phyloP scores from a whole-genome alignment of 495 filamentous ascomycete species.

The Penicillium fimorum region DNA sequence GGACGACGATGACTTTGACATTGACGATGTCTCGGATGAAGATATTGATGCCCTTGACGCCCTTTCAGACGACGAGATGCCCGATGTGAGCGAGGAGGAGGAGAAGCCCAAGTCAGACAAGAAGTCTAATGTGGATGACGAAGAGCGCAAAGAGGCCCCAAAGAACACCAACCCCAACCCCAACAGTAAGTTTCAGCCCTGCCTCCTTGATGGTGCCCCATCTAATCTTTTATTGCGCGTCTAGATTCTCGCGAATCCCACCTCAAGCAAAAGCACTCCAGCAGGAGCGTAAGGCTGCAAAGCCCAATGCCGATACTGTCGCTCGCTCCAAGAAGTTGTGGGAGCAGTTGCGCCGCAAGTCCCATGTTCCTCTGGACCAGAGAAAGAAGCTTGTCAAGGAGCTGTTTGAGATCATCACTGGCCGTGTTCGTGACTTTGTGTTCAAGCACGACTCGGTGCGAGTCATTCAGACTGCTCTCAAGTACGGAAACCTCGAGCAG shows the following conservation, averaged over 20 bases:
- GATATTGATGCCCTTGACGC: conserved; percentile 31
- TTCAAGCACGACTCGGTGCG: conserved; percentile 97
- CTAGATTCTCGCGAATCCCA: conserved; percentile 76
- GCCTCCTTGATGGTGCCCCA: not conserved
- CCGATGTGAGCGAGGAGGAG: conserved; percentile 31
- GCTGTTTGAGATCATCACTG: conserved; percentile 86
- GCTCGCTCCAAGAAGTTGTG: conserved; percentile 92
- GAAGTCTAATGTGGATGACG: conserved; percentile 9
- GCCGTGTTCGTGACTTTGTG: conserved; percentile 87
- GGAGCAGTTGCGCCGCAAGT: conserved; percentile 90
- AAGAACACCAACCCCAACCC: conserved; percentile 25
- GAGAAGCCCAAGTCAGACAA: conserved; percentile 24
- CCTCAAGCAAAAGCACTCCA: conserved; percentile 81
- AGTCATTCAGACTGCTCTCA: conserved; percentile 92
- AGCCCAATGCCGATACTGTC: conserved; percentile 87
- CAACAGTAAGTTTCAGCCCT: conserved; percentile 32
- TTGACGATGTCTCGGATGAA: conserved; percentile 44
- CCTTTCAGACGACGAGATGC: conserved; percentile 37
- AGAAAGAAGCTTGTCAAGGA: conserved; percentile 82
- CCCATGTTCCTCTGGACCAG: conserved; percentile 81
- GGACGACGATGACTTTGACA: conserved; percentile 44
- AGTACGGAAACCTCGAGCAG: conserved; percentile 84
- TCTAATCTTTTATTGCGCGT: conserved; percentile 15
- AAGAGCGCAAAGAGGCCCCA: conserved; percentile 13
- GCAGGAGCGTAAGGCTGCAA: conserved; percentile 85